Evolutionary conservation across 1,139 yeast species (phyloP).

Genomic region (Saccharomyces hybrid): DNA sequence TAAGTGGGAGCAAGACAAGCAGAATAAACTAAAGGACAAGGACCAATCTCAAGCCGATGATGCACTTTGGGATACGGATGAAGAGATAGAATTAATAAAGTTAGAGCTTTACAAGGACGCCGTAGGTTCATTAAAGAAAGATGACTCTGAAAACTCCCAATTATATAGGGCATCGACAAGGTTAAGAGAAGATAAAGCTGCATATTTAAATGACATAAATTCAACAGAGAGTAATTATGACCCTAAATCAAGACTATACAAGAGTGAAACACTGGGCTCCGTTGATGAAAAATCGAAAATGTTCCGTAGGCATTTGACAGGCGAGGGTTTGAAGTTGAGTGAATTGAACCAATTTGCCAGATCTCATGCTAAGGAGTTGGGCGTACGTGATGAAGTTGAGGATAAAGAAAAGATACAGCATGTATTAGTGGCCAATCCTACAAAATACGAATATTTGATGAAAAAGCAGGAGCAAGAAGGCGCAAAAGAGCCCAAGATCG

Average conservation of each 20-base stretch:
- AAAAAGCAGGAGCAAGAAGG: slow-evolving; percentile 6
- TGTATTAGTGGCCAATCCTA: slow-evolving; percentile 32
- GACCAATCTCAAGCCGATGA: not conserved
- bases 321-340: slow-evolving; percentile 28
- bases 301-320: slow-evolving; percentile 31
- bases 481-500: not conserved
- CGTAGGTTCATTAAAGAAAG: slow-evolving; percentile 12
- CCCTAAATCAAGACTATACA: slow-evolving; percentile 32
- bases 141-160: slow-evolving; percentile 13
- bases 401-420: slow-evolving; percentile 23
- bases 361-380: slow-evolving; percentile 19
- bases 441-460: slow-evolving; percentile 26
- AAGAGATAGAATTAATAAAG: slow-evolving; percentile 26
- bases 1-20: slow-evolving; percentile 14
- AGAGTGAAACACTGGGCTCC: slow-evolving; percentile 26
- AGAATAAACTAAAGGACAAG: not conserved
- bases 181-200: slow-evolving; percentile 31
- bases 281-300: slow-evolving; percentile 30
- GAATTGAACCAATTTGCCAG: slow-evolving; percentile 22
- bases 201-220: slow-evolving; percentile 27
- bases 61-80: slow-evolving; percentile 22
- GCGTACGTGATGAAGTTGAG: slow-evolving; percentile 24
- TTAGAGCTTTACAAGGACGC: slow-evolving; percentile 22
- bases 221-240: slow-evolving; percentile 28
- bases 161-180: slow-evolving; percentile 22